Evolutionary conservation across 306 rosid species (phyloP), one percentile per base, ranked within the genome.

Genomic region (Canavalia gladiata): DNA sequence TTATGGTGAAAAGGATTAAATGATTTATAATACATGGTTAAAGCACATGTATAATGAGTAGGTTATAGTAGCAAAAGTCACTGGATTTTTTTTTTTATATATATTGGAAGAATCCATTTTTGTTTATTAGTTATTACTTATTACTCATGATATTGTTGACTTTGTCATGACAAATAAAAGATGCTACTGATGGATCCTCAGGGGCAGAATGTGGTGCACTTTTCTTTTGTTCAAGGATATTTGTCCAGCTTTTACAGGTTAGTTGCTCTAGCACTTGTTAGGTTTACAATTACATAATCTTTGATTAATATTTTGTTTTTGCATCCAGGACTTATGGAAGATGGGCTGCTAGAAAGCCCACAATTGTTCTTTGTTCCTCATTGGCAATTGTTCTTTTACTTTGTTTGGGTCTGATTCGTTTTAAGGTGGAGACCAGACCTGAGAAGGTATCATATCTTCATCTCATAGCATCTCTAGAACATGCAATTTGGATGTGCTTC

Each of bases 351-450:
- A 85, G 88, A 88, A 90, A 89, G 87, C 97, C 97, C 64, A 46
- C 81, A 73, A 82, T 85, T 57, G 95, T 95, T 81, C 94, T 95
- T 83, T 91, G 82, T 82, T 86, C 86, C 78, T 95, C 99, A 11
- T 62, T 91, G 89, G 93, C 87, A 60, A 76, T 95, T 63, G 93
- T 95, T 88, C 76, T 95, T 74, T 70, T 95, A 62, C 93, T 95
- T 68, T 90, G 90, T 71, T 39, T 93, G 84, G 99, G 99, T 72
- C 85, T 95, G 65, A 82, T 93, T 84, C 76, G 87, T 78, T 91
- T 93, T 83, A 57, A 89, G 78, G 99, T 95, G 92, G 99, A 95
- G 87, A 91, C 97, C 60, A 92, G 64, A 56, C 99, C 99, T 3
- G 97, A 91, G 79, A 93, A 92, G 98, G 98, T 95, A 88, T 70